Percentiles rank a stretch among this genome's conserved stretches.
Evolutionary conservation across 495 filamentous ascomycete species (phyloP).

Genomic region (Cryomyces antarcticus): DNA sequence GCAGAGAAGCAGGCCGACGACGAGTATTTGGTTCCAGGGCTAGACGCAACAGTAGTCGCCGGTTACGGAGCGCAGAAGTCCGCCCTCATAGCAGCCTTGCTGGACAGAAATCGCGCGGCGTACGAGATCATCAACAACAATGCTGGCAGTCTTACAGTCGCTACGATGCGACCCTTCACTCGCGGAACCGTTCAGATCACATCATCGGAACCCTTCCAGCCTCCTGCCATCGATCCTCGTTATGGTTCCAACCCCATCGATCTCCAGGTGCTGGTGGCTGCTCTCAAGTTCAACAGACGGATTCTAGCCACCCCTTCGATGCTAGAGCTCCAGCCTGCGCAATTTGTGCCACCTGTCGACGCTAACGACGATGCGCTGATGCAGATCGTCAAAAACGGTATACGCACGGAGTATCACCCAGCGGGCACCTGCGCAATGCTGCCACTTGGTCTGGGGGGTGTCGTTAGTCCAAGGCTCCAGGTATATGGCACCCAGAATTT

Average conservation of each 20-base stretch:
- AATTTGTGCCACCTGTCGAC: conserved; percentile 4
- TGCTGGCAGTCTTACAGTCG: conserved; percentile 14
- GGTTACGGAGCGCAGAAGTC: conserved; percentile 22
- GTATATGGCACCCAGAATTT: conserved; percentile 30
- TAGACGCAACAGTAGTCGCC: conserved; percentile 18
- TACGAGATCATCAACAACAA: conserved; percentile 24
- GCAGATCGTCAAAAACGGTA: background rate
- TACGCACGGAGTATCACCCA: conserved; percentile 18
- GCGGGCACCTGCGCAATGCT: conserved; percentile 32
- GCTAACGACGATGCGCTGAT: background rate
- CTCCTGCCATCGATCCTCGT: conserved; percentile 11
- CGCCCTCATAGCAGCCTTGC: conserved; percentile 14
- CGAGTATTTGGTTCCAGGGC: conserved; percentile 14
- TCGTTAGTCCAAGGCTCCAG: conserved; percentile 26
- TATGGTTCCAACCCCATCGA: conserved; percentile 24
- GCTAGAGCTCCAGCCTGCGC: conserved; percentile 14
- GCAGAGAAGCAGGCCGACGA: conserved; percentile 8
- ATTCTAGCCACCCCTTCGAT: conserved; percentile 19
- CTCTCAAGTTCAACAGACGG: conserved; percentile 17
- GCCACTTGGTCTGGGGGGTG: conserved; percentile 25
- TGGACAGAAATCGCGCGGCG: conserved; percentile 17
- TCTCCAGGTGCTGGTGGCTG: conserved; percentile 19
- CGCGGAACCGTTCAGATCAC: conserved; percentile 8
- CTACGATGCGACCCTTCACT: conserved; percentile 12
- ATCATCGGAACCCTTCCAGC: conserved; percentile 6